Percentiles rank a stretch among this genome's conserved stretches.
These are phyloP conservation scores for Ustilago loliicola DNA, from an alignment of 1,284 basidiomycete species.

Conservation along the genomic window DNA sequence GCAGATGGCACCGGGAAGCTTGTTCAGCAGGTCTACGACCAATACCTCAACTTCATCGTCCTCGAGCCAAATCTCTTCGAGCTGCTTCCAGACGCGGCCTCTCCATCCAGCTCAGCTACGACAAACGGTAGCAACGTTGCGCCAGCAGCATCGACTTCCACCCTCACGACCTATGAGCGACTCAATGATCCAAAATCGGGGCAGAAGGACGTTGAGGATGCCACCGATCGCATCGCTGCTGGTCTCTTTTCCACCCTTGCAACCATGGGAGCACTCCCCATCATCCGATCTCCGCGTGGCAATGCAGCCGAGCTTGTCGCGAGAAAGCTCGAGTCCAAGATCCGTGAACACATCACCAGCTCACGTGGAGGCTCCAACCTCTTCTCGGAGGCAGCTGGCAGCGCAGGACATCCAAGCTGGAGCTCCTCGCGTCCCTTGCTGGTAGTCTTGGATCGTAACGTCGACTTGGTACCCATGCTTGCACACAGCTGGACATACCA, in stretches of 20 bases:
- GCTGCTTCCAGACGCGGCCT: constrained; percentile 76
- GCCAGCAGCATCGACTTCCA: constrained; percentile 23
- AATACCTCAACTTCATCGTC: constrained; percentile 96
- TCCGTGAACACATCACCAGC: constrained; percentile 89
- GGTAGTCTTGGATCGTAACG: constrained; percentile 91
- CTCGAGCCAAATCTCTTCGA: constrained; percentile 96
- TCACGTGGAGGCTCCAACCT: constrained; percentile 72
- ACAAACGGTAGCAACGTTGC: constrained; percentile 47
- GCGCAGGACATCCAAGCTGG: constrained; percentile 37
- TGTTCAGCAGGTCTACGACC: constrained; percentile 72
- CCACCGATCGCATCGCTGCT: constrained; percentile 90
- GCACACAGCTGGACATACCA: constrained; percentile 99
- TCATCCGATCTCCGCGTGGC: constrained; percentile 92
- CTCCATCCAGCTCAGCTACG: constrained; percentile 49
- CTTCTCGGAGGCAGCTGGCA: constrained; percentile 63
- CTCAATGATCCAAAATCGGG: constrained; percentile 92
- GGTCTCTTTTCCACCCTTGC: constrained; percentile 94
- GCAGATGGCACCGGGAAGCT: constrained; percentile 83
- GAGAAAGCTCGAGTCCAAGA: constrained; percentile 90
- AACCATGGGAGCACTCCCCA: constrained; percentile 90
- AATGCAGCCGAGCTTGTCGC: constrained; percentile 99
- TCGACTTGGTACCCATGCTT: constrained; percentile 94
- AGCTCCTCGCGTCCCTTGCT: constrained; percentile 74
- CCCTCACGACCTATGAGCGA: constrained; percentile 78
- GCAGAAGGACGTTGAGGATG: constrained; percentile 91